phyloP scores from a whole-genome alignment of 2,329 filamentous ascomycete species.

The Conoideocrella luteorostrata region DNA sequence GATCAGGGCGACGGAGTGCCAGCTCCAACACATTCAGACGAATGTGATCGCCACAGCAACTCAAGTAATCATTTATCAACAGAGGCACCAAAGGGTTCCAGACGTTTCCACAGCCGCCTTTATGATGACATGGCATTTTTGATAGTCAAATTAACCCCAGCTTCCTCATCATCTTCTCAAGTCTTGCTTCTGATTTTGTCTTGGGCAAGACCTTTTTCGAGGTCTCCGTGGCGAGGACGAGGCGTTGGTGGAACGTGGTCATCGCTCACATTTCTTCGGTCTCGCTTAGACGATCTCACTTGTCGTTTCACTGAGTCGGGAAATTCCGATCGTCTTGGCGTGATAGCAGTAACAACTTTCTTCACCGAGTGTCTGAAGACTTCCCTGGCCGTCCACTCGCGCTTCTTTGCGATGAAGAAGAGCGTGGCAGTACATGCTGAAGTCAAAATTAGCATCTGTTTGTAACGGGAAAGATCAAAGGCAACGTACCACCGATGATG shows the following conservation, averaged over 20 bases:
- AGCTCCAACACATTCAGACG: constrained; percentile 69
- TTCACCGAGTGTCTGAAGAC: constrained; percentile 62
- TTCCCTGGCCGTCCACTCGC: constrained; percentile 73
- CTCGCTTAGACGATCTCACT: constrained; percentile 21
- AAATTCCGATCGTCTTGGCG: constrained; percentile 56
- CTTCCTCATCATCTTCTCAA: constrained; percentile 12
- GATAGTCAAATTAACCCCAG: background rate
- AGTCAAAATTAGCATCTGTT: background rate
- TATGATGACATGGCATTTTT: background rate
- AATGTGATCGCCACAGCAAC: constrained; percentile 35
- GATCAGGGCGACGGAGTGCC: constrained; percentile 56
- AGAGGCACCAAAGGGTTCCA: constrained; percentile 8
- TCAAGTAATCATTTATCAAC: constrained; percentile 11
- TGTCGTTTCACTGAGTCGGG: constrained; percentile 49
- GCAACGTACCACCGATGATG: constrained; percentile 59
- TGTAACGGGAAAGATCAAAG: background rate
- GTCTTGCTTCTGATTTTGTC: constrained; percentile 30
- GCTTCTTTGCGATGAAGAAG: constrained; percentile 77
- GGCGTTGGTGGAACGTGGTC: constrained; percentile 57
- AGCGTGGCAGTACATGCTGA: constrained; percentile 59
- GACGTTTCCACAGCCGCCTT: background rate
- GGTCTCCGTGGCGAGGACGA: constrained; percentile 44
- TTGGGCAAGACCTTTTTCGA: constrained; percentile 50
- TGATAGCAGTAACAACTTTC: constrained; percentile 54
- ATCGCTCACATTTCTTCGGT: constrained; percentile 35